Base-by-base conservation (phyloP, 495 filamentous ascomycete species). In the Tuber calosporum region DNA sequence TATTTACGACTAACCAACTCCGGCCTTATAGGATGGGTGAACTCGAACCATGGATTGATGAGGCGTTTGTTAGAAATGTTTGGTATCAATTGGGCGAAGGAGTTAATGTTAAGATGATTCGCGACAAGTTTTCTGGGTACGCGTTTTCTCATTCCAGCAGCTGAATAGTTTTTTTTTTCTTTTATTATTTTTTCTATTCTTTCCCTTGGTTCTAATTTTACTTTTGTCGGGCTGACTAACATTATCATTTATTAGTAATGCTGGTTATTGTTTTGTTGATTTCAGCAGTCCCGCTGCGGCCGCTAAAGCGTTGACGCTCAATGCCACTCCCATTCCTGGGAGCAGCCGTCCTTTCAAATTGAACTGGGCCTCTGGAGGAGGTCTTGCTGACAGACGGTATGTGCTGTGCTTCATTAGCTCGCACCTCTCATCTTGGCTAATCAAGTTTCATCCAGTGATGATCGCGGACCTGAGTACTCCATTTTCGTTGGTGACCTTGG, bases 101-200 rank as follows among this genome's bases (percentile, higher is more conserved):
- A 75, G 95, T 99, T 79, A 97, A 97, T 80, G 95, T 99, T 67
- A 99, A 99, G 88, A 97, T 99, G 89, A 99, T 99, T 80, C 93
- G 95, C 74, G 95, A 99, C 85, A 97, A 97, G 84, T 97, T 97
- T 83, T 98, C 95, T 83, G 95, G 95, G 94, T 97, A 90, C 83
- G 92, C 82, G 81, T 69, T 69, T 74, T 38, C 48, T 68, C 68
- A 34, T 30, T 13, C 3, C 53, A 1, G 53, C 53, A 0, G 53
- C 17, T 34, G 53, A 62, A 62, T 34, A 34, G 53, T 62, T 34
- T 62, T 34, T 62, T 34, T 1, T 19, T 30, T 30, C 30, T 62
- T 34, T 62, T 34, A 34, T 34, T 1, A 6, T 30, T 30, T 62
- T 15, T 30, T 30, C 38, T 30, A 6, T 19, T 22, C 20, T 22